These are phyloP conservation scores for Parastagonospora nodorum DNA, from an alignment of 2,329 filamentous ascomycete genomes.

Conservation along the genomic window DNA sequence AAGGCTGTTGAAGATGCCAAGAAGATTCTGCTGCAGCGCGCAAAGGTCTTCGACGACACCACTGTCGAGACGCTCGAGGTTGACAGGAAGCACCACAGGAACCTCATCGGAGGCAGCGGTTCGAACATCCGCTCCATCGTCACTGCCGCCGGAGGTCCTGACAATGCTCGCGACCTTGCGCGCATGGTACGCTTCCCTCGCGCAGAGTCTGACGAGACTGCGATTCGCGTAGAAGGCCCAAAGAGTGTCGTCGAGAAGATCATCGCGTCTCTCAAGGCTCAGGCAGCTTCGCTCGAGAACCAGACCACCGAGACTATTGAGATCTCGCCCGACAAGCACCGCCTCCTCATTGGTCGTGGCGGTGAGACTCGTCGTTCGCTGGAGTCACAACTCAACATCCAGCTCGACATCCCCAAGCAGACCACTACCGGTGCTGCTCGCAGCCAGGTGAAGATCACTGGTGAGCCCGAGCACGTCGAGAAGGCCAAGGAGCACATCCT, in stretches of 20 bases:
- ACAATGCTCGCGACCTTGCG: conserved; percentile 80
- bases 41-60: conserved; percentile 87
- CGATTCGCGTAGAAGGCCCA: conserved; percentile 86
- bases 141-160: conserved; percentile 83
- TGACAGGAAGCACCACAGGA: conserved; percentile 92
- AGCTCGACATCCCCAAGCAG: conserved; percentile 89
- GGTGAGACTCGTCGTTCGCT: conserved; percentile 85
- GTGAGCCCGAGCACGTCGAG: conserved; percentile 76
- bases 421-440: conserved; percentile 69
- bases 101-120: conserved; percentile 85
- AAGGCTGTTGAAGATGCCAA: conserved; percentile 88
- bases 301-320: conserved; percentile 80
- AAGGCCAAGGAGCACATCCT: conserved; percentile 86
- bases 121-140: conserved; percentile 87
- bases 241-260: conserved; percentile 88
- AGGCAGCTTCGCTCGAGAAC: conserved; percentile 82
- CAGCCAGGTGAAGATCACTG: conserved; percentile 84
- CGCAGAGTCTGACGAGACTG: conserved; percentile 78
- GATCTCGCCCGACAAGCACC: conserved; percentile 87
- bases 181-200: conserved; percentile 95
- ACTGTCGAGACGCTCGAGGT: conserved; percentile 82
- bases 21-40: conserved; percentile 86
- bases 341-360: conserved; percentile 86
- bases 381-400: conserved; percentile 83
- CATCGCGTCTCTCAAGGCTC: conserved; percentile 76